Conservation (phyloP, 2,329 filamentous ascomycete species). For the Stemphylium lycopersici region DNA sequence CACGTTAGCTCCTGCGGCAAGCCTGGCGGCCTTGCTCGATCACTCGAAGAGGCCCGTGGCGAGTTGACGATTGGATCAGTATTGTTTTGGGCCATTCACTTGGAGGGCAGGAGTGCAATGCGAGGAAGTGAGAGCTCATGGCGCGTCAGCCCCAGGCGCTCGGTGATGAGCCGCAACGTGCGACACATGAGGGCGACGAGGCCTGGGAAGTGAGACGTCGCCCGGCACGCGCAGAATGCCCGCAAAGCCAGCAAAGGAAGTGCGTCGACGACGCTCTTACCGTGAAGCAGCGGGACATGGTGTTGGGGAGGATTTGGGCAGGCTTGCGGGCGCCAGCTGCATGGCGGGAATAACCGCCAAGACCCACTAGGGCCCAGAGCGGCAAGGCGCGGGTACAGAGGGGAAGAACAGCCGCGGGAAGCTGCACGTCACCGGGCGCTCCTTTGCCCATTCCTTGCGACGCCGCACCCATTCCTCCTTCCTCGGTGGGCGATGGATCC, state of each 20-base stretch:
- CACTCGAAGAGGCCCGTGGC: conserved; percentile 17
- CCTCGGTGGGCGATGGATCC: conserved; percentile 18
- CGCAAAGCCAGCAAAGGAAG: conserved; percentile 27
- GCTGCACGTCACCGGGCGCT: conserved; percentile 45
- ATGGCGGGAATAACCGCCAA: conserved; percentile 29
- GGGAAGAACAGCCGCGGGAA: conserved; percentile 36
- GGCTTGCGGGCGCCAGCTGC: conserved; percentile 25
- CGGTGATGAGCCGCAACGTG: conserved; percentile 43
- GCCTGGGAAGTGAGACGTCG: conserved; percentile 37
- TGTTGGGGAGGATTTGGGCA: conserved; percentile 23
- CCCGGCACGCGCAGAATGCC: conserved; percentile 33
- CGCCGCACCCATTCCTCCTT: conserved; percentile 25
- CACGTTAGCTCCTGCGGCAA: conserved; percentile 36
- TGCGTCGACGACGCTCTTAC: conserved; percentile 8
- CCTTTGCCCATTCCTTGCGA: conserved; percentile 31
- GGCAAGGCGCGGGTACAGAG: conserved; percentile 27
- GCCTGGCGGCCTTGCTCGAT: conserved; percentile 25
- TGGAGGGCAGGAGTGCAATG: conserved; percentile 45
- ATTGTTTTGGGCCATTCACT: conserved; percentile 23
- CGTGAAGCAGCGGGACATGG: conserved; percentile 20
- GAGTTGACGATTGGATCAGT: conserved; percentile 24
- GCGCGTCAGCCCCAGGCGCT: conserved; percentile 36
- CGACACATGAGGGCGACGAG: conserved; percentile 39
- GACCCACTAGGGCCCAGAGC: conserved; percentile 22
- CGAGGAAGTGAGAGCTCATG: conserved; percentile 29